Percentiles rank a stretch among this genome's conserved stretches.
These are phyloP conservation scores for Acer negundo DNA, from an alignment of 345 rosid species.

Conservation along the genomic window DNA sequence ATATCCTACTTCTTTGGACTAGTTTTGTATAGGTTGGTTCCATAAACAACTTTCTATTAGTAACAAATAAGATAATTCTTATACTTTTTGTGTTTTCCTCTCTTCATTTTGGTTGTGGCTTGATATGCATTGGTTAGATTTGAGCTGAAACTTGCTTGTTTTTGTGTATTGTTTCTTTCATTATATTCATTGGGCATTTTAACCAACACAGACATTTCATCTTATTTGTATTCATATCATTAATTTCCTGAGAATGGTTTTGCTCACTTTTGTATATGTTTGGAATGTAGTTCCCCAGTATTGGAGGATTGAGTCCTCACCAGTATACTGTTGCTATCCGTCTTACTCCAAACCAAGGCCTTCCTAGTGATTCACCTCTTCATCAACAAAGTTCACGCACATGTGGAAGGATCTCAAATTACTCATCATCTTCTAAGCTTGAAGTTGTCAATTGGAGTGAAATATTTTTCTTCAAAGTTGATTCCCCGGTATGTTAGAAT, in stretches of 20 bases:
- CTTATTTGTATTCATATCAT: neutral
- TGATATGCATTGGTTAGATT: neutral
- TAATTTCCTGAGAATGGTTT: neutral
- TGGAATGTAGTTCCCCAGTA: conserved; percentile 65
- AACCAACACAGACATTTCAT: neutral
- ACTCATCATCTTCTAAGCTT: conserved; percentile 45
- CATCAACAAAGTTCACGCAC: conserved; percentile 91
- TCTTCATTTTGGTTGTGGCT: neutral
- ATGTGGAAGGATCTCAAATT: conserved; percentile 60
- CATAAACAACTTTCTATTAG: neutral
- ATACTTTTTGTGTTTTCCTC: neutral
- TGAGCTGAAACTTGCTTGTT: neutral
- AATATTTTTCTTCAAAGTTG: conserved; percentile 86
- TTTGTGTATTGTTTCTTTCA: neutral
- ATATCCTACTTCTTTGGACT: no score
- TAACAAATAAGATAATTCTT: neutral
- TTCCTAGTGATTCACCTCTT: conserved; percentile 45
- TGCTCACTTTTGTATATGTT: conserved; percentile 23
- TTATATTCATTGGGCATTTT: neutral
- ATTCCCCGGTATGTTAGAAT: conserved; percentile 54
- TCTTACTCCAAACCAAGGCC: conserved; percentile 50
- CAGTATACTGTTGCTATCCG: conserved; percentile 63
- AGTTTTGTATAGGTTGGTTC: neutral
- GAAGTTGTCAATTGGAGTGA: conserved; percentile 80
- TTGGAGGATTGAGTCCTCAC: conserved; percentile 61